Evolutionary conservation across 495 filamentous ascomycete genomes (phyloP).

Genomic region (Hapsidospora chrysogenum): DNA sequence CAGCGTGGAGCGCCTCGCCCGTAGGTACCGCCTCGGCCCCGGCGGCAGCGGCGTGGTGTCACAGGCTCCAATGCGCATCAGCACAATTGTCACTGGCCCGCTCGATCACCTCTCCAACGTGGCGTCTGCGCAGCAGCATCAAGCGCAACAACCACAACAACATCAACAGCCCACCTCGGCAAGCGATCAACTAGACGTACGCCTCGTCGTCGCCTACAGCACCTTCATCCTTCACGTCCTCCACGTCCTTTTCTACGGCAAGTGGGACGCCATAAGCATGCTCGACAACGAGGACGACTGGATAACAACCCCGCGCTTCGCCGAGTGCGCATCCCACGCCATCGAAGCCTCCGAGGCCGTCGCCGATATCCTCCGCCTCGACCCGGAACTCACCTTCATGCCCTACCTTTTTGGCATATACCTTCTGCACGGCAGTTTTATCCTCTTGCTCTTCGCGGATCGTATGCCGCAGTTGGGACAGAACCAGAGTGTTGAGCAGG

Average conservation of each 20-base stretch:
- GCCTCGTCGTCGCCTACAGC: conserved; percentile 58
- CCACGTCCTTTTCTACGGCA: conserved; percentile 37
- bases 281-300: conserved; percentile 41
- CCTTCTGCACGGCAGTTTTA: conserved; percentile 39
- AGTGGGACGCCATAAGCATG: conserved; percentile 42
- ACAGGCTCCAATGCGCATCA: background rate
- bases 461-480: conserved; percentile 34
- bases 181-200: conserved; percentile 18
- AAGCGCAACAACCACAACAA: conserved; percentile 7
- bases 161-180: conserved; percentile 3
- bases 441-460: conserved; percentile 39
- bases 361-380: conserved; percentile 31
- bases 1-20: conserved; percentile 5
- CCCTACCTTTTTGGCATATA: conserved; percentile 47
- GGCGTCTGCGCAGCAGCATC: background rate
- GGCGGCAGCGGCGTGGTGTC: background rate
- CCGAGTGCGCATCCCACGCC: conserved; percentile 34
- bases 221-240: conserved; percentile 45
- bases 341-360: conserved; percentile 37
- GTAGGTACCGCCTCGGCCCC: background rate
- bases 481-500: conserved; percentile 31
- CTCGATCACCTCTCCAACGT: background rate
- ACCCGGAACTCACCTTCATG: conserved; percentile 43
- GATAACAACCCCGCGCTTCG: conserved; percentile 37
- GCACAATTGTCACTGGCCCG: no score